Base-by-base conservation (phyloP, 2,329 filamentous ascomycete genomes). In the Trichoderma endophyticum region DNA sequence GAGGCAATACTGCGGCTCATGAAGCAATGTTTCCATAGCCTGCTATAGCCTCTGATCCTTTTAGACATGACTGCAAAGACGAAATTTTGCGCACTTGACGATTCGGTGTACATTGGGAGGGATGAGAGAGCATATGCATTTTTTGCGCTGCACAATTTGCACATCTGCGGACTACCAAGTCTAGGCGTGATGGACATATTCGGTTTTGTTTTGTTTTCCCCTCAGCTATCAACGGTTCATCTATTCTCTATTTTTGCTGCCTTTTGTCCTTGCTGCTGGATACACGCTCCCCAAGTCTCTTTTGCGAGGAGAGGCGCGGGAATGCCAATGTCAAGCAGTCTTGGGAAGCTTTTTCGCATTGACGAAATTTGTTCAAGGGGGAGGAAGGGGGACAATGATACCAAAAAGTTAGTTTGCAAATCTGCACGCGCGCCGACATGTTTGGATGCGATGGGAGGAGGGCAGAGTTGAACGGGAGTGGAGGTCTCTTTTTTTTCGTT, bases 191-290 rank as follows among this genome's bases (percentile, higher is more conserved):
- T 43, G 32, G n/a, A 34, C 62, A 51, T 54, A 7, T 36, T 48
- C 21, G 18, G 15, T n/a, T 26, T 63, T 28, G 4, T 43, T 26
- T 26, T 21, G 9, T 48, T 61, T 34, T 7, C 6, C 36, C 36
- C 11, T 51, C n/a, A 51, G 43, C 43, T 51, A 51, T 61, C 59
- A 34, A 34, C 11, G 30, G 32, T 61, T 36, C 59, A 24, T 36
- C 14, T 61, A 21, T 32, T 61, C 34, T 63, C 34, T 11, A n/a
- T 54, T 36, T 54, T 66, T 66, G 28, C 28, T 66, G 21, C 63
- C 18, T 66, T 66, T 66, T 34, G 30, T 56, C 43, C 43, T 36
- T 36, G 30, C 43, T 66, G 63, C 63, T 66, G 63, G 63, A 66
- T 66, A 61, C n/a, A 21, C n/a, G 43, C 43, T 51, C 9, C n/a